A percentile compares a stretch with the other conserved stretches of the same genome.
phyloP scores from a whole-genome alignment of 164 flowering plant genomes.

The Chimonanthus salicifolius region DNA sequence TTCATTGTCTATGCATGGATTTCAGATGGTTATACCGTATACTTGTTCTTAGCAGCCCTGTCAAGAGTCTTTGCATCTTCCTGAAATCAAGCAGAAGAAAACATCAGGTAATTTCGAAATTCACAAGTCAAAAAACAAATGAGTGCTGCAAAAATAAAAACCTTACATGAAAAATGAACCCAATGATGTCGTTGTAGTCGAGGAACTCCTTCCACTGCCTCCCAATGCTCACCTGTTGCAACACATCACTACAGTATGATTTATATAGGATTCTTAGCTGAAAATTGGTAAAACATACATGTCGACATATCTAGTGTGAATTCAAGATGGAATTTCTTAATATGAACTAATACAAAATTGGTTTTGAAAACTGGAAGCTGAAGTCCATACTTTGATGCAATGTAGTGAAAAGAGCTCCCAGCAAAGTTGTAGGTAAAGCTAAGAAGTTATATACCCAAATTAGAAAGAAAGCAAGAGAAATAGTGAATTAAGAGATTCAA shows the following conservation, averaged over 20 bases:
- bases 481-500: no score
- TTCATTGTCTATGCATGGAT: not conserved
- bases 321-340: no score
- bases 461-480: no score
- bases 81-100: conserved; percentile 30
- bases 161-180: conserved; percentile 55
- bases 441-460: no score
- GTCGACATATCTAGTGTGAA: no score
- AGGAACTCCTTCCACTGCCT: conserved; percentile 80
- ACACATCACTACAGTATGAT: not conserved
- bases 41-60: conserved; percentile 51
- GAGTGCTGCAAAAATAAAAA: not conserved
- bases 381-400: no score
- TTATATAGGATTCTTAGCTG: not conserved
- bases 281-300: not conserved
- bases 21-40: conserved; percentile 16
- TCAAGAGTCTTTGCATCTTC: conserved; percentile 72
- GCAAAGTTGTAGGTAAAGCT: no score
- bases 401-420: no score
- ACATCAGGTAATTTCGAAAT: not conserved
- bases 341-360: no score
- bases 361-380: no score
- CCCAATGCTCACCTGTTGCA: conserved; percentile 58
- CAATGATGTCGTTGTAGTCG: conserved; percentile 55
- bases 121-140: not conserved